Conservation (phyloP, 2,329 filamentous ascomycete genomes). For the Cryphonectria japonica region DNA sequence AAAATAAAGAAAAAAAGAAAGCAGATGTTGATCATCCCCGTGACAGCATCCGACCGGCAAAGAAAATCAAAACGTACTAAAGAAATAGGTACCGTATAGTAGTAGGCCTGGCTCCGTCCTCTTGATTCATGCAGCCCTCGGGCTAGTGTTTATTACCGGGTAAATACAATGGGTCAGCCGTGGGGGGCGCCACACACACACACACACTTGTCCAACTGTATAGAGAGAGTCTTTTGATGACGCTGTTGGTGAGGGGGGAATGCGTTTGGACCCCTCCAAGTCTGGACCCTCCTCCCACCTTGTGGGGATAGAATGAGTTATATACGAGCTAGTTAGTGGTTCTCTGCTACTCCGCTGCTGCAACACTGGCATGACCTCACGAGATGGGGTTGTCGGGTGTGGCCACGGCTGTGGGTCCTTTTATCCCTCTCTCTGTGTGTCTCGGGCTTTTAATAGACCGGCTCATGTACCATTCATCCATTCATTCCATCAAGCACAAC, state of each 20-base stretch:
- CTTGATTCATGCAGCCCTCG: background rate
- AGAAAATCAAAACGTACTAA: background rate
- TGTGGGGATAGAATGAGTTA: conserved; percentile 12
- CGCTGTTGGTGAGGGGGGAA: conserved; percentile 9
- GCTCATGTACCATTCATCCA: background rate
- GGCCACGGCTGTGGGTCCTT: background rate
- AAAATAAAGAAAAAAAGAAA: background rate
- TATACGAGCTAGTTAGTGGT: background rate
- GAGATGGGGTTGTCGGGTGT: background rate
- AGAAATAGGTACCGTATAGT: background rate
- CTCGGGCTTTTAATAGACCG: background rate
- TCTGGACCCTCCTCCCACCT: background rate
- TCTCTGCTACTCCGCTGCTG: background rate
- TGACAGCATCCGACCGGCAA: background rate
- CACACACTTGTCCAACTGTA: background rate
- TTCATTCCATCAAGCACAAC: background rate
- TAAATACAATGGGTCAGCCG: background rate
- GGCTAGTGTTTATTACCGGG: background rate
- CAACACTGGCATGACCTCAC: background rate
- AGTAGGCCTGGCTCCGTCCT: background rate
- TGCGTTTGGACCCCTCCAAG: background rate
- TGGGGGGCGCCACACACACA: background rate
- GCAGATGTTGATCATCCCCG: too few species aligned
- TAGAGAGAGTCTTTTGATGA: background rate
- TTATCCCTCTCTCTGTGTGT: background rate